Percentiles rank a stretch among this genome's conserved stretches.
These are phyloP conservation scores for Ceratorhiza oryzae-sativae DNA, from an alignment of 1,284 basidiomycete genomes.

Conservation along the genomic window DNA sequence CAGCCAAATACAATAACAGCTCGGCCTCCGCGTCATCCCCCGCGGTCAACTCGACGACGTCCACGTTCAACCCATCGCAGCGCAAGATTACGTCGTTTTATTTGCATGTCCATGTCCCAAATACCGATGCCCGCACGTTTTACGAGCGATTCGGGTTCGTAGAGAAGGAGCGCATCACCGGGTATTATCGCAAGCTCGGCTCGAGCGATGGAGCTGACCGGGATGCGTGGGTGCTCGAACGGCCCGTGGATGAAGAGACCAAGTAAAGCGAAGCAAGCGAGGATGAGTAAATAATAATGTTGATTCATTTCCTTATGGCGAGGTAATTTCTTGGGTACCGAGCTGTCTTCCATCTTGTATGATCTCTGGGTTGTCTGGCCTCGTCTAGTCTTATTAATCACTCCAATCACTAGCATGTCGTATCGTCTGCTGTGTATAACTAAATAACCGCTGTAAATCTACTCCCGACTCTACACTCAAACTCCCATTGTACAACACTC, in stretches of 20 bases:
- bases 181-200: slow-evolving; percentile 81
- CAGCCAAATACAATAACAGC: slow-evolving; percentile 49
- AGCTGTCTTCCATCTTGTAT: not conserved
- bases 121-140: slow-evolving; percentile 71
- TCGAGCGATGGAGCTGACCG: slow-evolving; percentile 56
- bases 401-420: not conserved
- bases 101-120: slow-evolving; percentile 80
- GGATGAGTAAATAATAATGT: slow-evolving; percentile 3
- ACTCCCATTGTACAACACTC: not conserved
- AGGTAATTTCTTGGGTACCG: slow-evolving; percentile 2
- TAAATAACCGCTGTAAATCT: slow-evolving; percentile 16
- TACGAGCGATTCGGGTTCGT: slow-evolving; percentile 80
- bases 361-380: not conserved
- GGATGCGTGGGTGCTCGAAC: slow-evolving; percentile 79
- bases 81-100: slow-evolving; percentile 69
- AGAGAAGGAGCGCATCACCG: slow-evolving; percentile 65
- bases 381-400: no score
- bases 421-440: slow-evolving; percentile 3
- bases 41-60: slow-evolving; percentile 19
- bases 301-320: not conserved
- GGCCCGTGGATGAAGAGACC: slow-evolving; percentile 17
- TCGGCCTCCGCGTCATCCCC: not conserved
- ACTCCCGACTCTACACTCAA: not conserved
- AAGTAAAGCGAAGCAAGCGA: not conserved
- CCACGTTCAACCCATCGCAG: slow-evolving; percentile 20